Percentiles rank a stretch among this genome's conserved stretches.
Evolutionary conservation across 148 eudicot genomes (phyloP).

Genomic region (Rhododendron kiyosumense): DNA sequence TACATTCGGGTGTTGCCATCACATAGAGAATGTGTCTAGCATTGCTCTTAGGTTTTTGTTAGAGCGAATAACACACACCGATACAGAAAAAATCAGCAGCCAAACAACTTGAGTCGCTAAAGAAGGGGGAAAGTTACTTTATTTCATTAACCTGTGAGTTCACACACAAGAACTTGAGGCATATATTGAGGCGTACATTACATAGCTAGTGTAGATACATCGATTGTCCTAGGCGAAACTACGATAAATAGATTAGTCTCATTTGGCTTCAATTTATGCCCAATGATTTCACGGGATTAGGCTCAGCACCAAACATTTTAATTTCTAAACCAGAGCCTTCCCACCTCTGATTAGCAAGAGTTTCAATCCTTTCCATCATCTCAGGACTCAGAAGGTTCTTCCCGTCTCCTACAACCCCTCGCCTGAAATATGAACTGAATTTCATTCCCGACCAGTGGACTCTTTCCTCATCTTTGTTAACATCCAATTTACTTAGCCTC

Average conservation of each 20-base stretch:
- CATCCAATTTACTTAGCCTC: conserved; percentile 17
- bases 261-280: neutral
- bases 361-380: conserved; percentile 7
- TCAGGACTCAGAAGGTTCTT: conserved; percentile 8
- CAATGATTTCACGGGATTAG: neutral
- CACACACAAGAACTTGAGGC: neutral
- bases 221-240: neutral
- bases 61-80: too few species aligned
- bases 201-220: neutral
- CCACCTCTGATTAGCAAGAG: conserved; percentile 9
- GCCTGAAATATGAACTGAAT: conserved; percentile 12
- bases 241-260: neutral
- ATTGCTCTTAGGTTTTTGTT: too few species aligned
- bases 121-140: neutral
- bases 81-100: neutral
- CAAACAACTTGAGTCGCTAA: neutral
- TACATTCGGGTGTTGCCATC: too few species aligned
- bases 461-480: neutral
- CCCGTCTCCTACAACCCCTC: conserved; percentile 14
- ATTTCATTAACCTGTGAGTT: neutral
- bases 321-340: conserved; percentile 12
- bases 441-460: neutral
- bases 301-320: neutral
- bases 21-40: too few species aligned
- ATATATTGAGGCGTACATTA: neutral